Base-by-base conservation (phyloP, 2,329 filamentous ascomycete species). In the Beauveria rudraprayagi region DNA sequence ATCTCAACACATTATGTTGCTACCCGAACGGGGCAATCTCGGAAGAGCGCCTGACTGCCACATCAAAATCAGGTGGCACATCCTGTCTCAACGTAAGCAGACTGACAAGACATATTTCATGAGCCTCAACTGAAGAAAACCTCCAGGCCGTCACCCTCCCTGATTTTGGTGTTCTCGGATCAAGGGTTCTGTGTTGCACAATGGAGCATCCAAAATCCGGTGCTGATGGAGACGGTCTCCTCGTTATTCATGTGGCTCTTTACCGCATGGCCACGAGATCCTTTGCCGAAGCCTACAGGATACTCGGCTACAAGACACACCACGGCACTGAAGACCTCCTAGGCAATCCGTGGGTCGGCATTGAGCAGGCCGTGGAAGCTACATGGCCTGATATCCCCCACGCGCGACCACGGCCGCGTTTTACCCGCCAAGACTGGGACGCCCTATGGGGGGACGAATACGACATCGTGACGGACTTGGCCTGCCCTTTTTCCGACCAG, bases 381-480 rank as follows among this genome's bases (percentile, higher is more conserved):
- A 64, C 58, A 9, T 64, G 51, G 48, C 56, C 47, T 37, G 17
- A 22, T 61, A 8, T 68, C 59, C 2, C 50, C 63, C 0, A 61
- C 55, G 14, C 54, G 69, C 0, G 56, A 64, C 24, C 41, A 11
- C 53, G 22, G 26, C 11, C 53, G 5, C 62, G 64, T 0, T 67
- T 70, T 3, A 62, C 64, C 0, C 59, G 66, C 0, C 57, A 46
- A 0, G 61, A 69, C 22, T 71, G 69, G 68, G 66, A 71, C 2
- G 57, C 64, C 2, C 54, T 71, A 0, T 69, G 69, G 22, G 68
- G 67, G 14, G 2, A 26, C 1, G 37, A 62, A 1, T 69, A 65
- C 56, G 67, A 71, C 26, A 68, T 67, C 1, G 60, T 68, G 0
- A 70, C 70, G 0, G 70, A 73, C 44, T 17, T 71, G 6, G 66